Base-by-base conservation (phyloP, 2,329 filamentous ascomycete species). In the Aaosphaeria pasadenensis region DNA sequence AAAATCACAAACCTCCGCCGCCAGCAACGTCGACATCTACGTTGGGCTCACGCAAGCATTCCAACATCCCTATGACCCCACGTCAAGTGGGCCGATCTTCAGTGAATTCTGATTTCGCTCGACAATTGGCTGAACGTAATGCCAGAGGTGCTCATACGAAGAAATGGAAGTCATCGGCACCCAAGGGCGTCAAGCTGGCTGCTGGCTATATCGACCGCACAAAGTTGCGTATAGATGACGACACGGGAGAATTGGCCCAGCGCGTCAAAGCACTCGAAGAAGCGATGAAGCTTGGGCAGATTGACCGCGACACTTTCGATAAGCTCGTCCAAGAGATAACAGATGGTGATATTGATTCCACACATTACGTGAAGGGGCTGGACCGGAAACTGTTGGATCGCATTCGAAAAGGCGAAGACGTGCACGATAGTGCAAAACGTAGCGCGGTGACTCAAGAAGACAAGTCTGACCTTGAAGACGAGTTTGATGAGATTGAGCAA, bases 31-130 rank as follows among this genome's bases (percentile, higher is more conserved):
- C 58, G 50, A 73, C 78, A 42, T 77, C 74, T 43, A 72, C 83
- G 4, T 77, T 95, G 48, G 91, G 91, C 24, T 94, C 89, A 49
- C 82, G 87, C 62, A 84, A 88, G 71, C 84, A 84, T 56, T 82
- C 88, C 32, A 92, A 83, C 70, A 92, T 96, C 52, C 90, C 90
- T 48, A 96, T 96, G 92, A 96, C 92, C 42, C 92, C 92, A 86
- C 87, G 89, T 44, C 83, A 86, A 28, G 77, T 91, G 9, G 76
- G 75, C 36, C 59, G 59, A 55, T 77, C 76, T 39, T 64, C 71
- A 6, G 66, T 74, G 36, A 79, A 81, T 45, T 74, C 81, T 46
- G 86, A 94, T 47, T 96, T 96, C 69, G 87, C 88, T 24, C 87
- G 85, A 57, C 92, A 96, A 69, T 79, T 95, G 31, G 86, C 89